phyloP scores from a whole-genome alignment of 78 protist genomes.

The Planoprotostelium fungivorum region DNA sequence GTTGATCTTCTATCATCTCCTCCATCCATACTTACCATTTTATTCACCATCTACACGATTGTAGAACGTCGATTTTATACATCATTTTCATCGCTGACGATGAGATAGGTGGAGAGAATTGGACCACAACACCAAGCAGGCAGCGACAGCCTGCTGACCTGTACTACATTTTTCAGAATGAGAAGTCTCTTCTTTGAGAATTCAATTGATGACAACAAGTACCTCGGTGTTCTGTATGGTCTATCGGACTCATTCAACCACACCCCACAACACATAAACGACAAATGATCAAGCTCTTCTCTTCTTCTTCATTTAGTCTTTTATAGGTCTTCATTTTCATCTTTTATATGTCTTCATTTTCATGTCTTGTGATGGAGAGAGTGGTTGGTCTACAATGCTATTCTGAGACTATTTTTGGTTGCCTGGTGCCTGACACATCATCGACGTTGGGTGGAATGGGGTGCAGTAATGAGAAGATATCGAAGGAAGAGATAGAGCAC shows the following conservation, averaged over 20 bases:
- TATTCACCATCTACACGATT: too few species aligned
- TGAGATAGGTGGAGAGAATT: conserved; percentile 69
- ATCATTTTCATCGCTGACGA: neutral
- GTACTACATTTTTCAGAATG: conserved; percentile 89
- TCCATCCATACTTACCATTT: neutral
- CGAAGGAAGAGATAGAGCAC: neutral
- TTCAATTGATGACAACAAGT: conserved; percentile 79
- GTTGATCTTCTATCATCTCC: neutral
- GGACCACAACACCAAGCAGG: conserved; percentile 99
- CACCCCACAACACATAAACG: neutral
- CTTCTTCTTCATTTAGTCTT: too few species aligned
- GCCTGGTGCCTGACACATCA: too few species aligned
- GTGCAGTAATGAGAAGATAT: neutral
- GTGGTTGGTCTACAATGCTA: too few species aligned
- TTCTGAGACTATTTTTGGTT: too few species aligned
- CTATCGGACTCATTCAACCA: conserved; percentile 5
- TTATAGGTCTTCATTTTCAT: too few species aligned
- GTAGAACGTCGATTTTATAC: too few species aligned
- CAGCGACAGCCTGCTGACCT: conserved; percentile 87
- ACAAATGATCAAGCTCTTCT: too few species aligned
- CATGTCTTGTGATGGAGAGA: too few species aligned
- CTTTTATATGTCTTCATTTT: too few species aligned
- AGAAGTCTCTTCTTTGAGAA: conserved; percentile 78
- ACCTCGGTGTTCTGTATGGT: conserved; percentile 68
- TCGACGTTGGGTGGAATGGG: too few species aligned